These are phyloP conservation scores for Pilobolus umbonatus DNA, from an alignment of 192 early-diverging fungal species.

Conservation along the genomic window DNA sequence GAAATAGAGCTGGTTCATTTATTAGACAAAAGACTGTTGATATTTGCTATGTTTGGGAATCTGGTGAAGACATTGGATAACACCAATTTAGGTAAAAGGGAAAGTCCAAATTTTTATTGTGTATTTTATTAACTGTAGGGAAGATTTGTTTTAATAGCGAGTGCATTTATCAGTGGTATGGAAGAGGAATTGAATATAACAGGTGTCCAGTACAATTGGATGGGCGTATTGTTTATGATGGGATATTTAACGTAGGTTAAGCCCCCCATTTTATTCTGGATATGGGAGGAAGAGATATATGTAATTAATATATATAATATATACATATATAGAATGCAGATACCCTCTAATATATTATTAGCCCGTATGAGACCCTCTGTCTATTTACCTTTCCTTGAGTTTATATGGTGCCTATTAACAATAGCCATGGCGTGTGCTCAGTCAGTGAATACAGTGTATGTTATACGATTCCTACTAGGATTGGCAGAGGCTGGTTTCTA, in stretches of 20 bases:
- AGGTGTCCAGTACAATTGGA: slow-evolving; percentile 36
- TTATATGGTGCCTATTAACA: slow-evolving; percentile 33
- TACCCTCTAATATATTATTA: slow-evolving; percentile 34
- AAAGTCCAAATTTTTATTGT: too few relatives aligned
- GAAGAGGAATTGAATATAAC: slow-evolving; percentile 37
- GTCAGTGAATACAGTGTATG: slow-evolving; percentile 26
- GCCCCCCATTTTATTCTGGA: too few relatives aligned
- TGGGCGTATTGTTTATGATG: slow-evolving; percentile 31
- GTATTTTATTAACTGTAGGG: not conserved
- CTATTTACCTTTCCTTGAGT: slow-evolving; percentile 29
- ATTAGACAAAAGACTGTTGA: slow-evolving; percentile 29
- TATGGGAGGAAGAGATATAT: too few relatives aligned
- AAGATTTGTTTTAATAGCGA: slow-evolving; percentile 15
- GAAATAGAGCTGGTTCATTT: slow-evolving; percentile 25
- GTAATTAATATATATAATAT: too few relatives aligned
- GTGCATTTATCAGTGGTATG: slow-evolving; percentile 39
- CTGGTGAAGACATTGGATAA: slow-evolving; percentile 35
- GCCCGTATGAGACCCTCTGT: slow-evolving; percentile 25
- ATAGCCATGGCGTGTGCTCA: slow-evolving; percentile 31
- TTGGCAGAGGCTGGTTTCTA: slow-evolving; percentile 37
- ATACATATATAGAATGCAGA: slow-evolving; percentile 33
- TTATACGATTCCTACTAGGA: slow-evolving; percentile 32
- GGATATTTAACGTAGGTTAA: slow-evolving; percentile 29
- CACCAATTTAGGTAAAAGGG: slow-evolving; percentile 24
- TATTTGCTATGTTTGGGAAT: slow-evolving; percentile 39